phyloP scores from a whole-genome alignment of 768 basidiomycete species.

The Termitomyces sp. region DNA sequence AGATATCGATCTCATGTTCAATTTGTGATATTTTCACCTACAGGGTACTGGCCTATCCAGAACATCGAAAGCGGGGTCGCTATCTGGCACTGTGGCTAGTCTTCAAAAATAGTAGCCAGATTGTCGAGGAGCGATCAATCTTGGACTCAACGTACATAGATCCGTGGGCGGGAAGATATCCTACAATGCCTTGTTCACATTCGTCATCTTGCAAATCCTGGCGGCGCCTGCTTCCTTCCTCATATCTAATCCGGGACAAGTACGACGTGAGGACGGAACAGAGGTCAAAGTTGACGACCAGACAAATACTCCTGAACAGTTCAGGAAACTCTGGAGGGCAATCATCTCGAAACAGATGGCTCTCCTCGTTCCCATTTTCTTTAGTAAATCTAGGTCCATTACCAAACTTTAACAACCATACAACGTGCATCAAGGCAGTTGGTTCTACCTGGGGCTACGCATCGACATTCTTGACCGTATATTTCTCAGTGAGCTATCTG shows the following conservation, averaged over 20 bases:
- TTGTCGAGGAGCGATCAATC: conserved; percentile 16
- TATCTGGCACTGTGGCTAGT: conserved; percentile 12
- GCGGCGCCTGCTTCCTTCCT: conserved; percentile 10
- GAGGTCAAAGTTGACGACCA: conserved; percentile 13
- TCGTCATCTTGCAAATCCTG: conserved; percentile 15
- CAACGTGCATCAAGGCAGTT: conserved; percentile 10
- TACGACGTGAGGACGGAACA: conserved; percentile 16
- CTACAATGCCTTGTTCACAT: conserved; percentile 9
- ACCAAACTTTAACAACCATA: neutral
- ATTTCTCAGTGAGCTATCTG: conserved; percentile 11
- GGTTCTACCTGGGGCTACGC: conserved; percentile 19
- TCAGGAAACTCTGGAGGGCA: conserved; percentile 5
- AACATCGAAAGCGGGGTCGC: conserved; percentile 9
- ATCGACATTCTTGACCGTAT: conserved; percentile 17
- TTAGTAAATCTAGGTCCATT: conserved; percentile 4
- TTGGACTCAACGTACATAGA: conserved; percentile 14
- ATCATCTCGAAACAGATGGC: conserved; percentile 10
- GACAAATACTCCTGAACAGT: conserved; percentile 13
- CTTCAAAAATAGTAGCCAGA: conserved; percentile 10
- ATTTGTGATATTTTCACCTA: no score
- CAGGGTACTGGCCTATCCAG: no score
- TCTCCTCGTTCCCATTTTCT: conserved; percentile 12
- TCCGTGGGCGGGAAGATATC: conserved; percentile 18
- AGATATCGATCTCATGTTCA: neutral
- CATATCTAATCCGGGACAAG: conserved; percentile 14